Conservation (phyloP, 2,329 filamentous ascomycete genomes). For the Colletotrichum salicis region DNA sequence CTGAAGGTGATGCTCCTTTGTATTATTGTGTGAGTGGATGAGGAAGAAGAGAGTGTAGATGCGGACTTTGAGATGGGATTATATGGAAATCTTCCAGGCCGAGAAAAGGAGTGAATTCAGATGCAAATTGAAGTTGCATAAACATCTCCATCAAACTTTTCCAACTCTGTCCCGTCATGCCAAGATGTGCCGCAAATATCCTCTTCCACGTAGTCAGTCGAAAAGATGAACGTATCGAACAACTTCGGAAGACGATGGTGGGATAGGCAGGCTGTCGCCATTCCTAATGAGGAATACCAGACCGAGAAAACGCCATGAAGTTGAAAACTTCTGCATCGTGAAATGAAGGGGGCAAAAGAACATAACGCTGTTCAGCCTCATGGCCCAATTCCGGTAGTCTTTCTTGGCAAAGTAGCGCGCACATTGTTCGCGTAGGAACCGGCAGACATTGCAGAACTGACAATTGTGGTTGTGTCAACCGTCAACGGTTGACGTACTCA, state of each 20-base stretch:
- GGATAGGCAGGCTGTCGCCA: no score
- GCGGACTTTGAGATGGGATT: not conserved
- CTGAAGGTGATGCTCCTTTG: not conserved
- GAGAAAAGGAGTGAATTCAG: no score
- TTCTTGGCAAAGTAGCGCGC: not conserved
- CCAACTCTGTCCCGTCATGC: not conserved
- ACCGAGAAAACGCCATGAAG: not conserved
- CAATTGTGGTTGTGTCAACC: no score
- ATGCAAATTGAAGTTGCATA: not conserved
- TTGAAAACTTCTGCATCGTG: not conserved
- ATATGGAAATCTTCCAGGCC: not conserved
- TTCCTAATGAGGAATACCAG: no score
- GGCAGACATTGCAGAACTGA: no score
- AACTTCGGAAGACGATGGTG: no score
- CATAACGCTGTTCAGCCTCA: not conserved
- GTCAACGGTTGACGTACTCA: no score
- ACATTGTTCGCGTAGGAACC: no score
- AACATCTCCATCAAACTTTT: not conserved
- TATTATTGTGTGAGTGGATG: not conserved
- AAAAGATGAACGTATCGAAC: no score
- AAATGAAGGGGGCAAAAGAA: not conserved
- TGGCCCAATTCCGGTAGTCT: not conserved
- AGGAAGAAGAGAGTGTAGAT: not conserved
- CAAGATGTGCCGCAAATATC: no score
- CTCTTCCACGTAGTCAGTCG: no score